A percentile compares a stretch with the other conserved stretches of the same genome.
Evolutionary conservation across 78 protist genomes (phyloP).

Genomic region (Tieghemostelium lacteum): DNA sequence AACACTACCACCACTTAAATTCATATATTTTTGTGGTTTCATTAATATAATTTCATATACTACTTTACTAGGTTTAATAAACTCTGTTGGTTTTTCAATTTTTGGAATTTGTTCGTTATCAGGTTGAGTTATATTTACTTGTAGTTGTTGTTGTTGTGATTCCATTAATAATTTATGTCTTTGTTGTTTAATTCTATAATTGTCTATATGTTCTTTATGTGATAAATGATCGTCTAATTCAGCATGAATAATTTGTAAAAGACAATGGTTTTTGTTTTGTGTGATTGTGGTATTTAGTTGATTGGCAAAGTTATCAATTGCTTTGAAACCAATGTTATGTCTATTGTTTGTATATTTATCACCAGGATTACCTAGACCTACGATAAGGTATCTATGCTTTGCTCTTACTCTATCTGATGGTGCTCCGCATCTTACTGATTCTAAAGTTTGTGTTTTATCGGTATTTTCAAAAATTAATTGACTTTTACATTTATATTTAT

Average conservation of each 20-base stretch:
- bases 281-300: neutral
- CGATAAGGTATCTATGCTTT: slow-evolving; percentile 51
- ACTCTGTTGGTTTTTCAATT: neutral
- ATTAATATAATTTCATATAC: slow-evolving; percentile 21
- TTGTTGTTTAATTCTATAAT: neutral
- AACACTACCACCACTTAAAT: slow-evolving; percentile 35
- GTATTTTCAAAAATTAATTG: too few relatives aligned
- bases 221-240: slow-evolving; percentile 44
- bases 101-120: neutral
- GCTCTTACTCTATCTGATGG: neutral
- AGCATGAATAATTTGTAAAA: neutral
- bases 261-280: neutral
- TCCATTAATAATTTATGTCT: neutral
- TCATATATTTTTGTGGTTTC: slow-evolving; percentile 61
- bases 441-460: too few relatives aligned
- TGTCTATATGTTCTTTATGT: neutral
- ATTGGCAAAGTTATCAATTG: slow-evolving; percentile 42
- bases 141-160: neutral
- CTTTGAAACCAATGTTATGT: slow-evolving; percentile 79
- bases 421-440: neutral
- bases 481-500: too few relatives aligned
- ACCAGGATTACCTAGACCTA: slow-evolving; percentile 82
- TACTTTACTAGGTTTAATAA: slow-evolving; percentile 3
- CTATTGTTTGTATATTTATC: slow-evolving; percentile 36
- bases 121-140: too few relatives aligned